These are phyloP conservation scores for Fusarium ramigenum DNA, from an alignment of 2,329 filamentous ascomycete genomes.

Conservation along the genomic window DNA sequence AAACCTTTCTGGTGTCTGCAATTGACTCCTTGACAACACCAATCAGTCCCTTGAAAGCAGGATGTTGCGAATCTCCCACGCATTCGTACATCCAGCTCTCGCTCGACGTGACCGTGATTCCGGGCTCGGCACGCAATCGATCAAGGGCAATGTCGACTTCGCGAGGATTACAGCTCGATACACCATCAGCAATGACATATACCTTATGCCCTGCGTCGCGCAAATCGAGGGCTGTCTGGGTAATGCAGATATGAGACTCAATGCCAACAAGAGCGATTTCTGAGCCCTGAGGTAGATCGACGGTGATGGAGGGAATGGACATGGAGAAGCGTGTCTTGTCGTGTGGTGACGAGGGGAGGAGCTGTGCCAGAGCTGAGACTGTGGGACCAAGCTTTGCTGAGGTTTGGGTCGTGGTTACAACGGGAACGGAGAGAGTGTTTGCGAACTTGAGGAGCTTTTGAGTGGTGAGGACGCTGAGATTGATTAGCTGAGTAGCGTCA, in stretches of 20 bases:
- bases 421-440: slow-evolving; percentile 75
- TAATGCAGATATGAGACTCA: slow-evolving; percentile 93
- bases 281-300: slow-evolving; percentile 49
- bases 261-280: slow-evolving; percentile 87
- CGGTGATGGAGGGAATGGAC: slow-evolving; percentile 74
- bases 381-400: slow-evolving; percentile 80
- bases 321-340: slow-evolving; percentile 96
- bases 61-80: slow-evolving; percentile 80
- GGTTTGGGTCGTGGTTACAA: slow-evolving; percentile 89
- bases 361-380: slow-evolving; percentile 72
- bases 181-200: slow-evolving; percentile 88
- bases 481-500: neutral
- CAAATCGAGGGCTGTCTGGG: slow-evolving; percentile 88
- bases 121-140: slow-evolving; percentile 74
- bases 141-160: slow-evolving; percentile 84
- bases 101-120: slow-evolving; percentile 82
- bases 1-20: slow-evolving; percentile 72
- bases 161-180: slow-evolving; percentile 85
- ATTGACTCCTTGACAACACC: slow-evolving; percentile 81
- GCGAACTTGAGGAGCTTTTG: slow-evolving; percentile 75
- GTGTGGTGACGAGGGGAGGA: slow-evolving; percentile 64
- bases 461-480: slow-evolving; percentile 68
- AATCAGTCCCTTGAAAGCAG: slow-evolving; percentile 78
- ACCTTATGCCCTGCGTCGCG: slow-evolving; percentile 79
- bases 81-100: slow-evolving; percentile 92